A percentile compares a stretch with the other conserved stretches of the same genome.
phyloP scores from a whole-genome alignment of 345 rosid species.

The Populus ilicifolia region DNA sequence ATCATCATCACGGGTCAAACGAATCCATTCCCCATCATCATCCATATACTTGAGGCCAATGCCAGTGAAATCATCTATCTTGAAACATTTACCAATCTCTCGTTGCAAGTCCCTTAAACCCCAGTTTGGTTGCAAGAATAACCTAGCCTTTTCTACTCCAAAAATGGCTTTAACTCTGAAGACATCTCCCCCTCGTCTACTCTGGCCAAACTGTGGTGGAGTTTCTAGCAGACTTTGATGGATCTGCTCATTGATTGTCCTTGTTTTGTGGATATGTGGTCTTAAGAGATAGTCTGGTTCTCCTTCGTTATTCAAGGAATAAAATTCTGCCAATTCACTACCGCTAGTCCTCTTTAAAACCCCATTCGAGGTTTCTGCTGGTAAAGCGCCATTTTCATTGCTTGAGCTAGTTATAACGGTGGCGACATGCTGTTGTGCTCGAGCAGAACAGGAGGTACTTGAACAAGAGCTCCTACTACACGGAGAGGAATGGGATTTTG shows the following conservation, averaged over 20 bases:
- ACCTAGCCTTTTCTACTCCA: constrained; percentile 48
- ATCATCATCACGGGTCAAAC: constrained; percentile 29
- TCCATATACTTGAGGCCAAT: constrained; percentile 30
- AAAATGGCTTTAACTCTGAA: constrained; percentile 60
- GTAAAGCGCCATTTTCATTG: constrained; percentile 18
- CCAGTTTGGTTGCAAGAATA: constrained; percentile 30
- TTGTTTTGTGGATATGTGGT: constrained; percentile 53
- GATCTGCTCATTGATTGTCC: constrained; percentile 27
- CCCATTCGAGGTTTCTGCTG: constrained; percentile 32
- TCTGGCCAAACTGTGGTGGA: constrained; percentile 24
- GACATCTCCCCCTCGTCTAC: constrained; percentile 15
- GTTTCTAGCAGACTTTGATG: constrained; percentile 28
- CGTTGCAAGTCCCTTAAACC: constrained; percentile 20
- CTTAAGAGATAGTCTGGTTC: constrained; percentile 44
- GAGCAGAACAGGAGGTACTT: constrained; percentile 59
- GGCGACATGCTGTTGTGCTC: constrained; percentile 41
- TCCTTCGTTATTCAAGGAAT: constrained; percentile 33
- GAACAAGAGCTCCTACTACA: constrained; percentile 69
- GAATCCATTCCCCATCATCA: constrained; percentile 35
- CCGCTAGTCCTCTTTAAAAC: constrained; percentile 48
- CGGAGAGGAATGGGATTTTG: constrained; percentile 69
- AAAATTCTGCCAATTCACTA: constrained; percentile 38
- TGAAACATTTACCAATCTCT: constrained; percentile 22
- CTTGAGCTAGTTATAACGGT: constrained; percentile 19
- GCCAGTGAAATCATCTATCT: constrained; percentile 9